Base-by-base conservation (phyloP, 345 rosid genomes). In the Orychophragmus violaceus region DNA sequence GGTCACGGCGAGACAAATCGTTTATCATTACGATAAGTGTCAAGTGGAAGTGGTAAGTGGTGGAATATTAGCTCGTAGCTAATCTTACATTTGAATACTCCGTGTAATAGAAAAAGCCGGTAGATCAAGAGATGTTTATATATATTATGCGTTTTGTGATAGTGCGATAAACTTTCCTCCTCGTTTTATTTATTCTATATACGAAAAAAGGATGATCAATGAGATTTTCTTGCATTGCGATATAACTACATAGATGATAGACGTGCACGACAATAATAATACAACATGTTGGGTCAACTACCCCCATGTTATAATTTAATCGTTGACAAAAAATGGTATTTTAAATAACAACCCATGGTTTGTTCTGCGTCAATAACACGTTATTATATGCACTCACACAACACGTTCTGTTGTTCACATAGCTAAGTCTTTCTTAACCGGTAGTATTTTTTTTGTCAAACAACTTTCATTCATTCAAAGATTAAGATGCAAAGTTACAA, bases 191-290 rank as follows among this genome's bases (percentile, higher is more conserved):
- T 2, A 9, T 36, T 12, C 1, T 41, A 51, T n/a, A 6, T 16
- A 27, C 23, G 5, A 28, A 17, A 5, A 41, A 41, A 41, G 5
- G 46, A 41, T 41, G 14, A 36, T 36, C 46, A 41, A 16, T 1
- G 23, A 30, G n/a, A 62, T 28, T 70, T 61, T 46, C 49, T 33
- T 57, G 64, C 55, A 62, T 62, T 30, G 36, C 37, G 32, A 7
- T 52, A 8, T 46, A 70, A 52, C 14, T 30, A 50, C 4, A 57
- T 21, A 44, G n/a, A 41, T 19, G 50, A 28, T 41, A 65, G 76
- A 72, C 71, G 76, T 72, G 76, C 76, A 66, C 71, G 66, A 50
- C 71, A 73, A 51, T 74, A 59, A 66, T 73, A 53, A 33, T 37
- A 64, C 59, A 72, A 50, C 49, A 21, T n/a, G 63, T 52, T 61